Conservation (phyloP, 768 basidiomycete species). For the Agaricus sinodeliciosus region DNA sequence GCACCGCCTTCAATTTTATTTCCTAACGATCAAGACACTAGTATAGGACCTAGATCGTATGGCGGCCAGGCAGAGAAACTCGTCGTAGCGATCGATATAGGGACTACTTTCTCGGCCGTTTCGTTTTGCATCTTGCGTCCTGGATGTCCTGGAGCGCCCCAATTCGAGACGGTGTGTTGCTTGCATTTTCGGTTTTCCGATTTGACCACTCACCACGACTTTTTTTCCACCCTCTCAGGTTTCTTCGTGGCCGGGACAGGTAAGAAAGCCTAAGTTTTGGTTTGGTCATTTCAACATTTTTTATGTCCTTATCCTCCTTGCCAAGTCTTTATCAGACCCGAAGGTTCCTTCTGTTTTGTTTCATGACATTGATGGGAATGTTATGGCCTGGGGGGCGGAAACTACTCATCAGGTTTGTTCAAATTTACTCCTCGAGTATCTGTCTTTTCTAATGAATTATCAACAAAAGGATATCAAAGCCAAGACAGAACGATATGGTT, state of each 20-base stretch:
- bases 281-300: background rate
- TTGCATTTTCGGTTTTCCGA: background rate
- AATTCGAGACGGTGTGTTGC: background rate
- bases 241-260: constrained; percentile 2
- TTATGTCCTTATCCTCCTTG: background rate
- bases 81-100: background rate
- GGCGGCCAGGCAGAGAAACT: background rate
- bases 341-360: background rate
- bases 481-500: background rate
- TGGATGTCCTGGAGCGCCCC: background rate
- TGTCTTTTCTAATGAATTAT: background rate
- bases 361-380: background rate
- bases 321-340: background rate
- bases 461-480: background rate
- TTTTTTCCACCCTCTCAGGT: background rate
- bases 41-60: background rate
- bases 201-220: too few species aligned
- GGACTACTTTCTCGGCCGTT: background rate
- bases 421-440: background rate
- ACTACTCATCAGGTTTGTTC: background rate
- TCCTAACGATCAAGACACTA: background rate
- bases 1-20: background rate
- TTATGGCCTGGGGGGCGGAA: background rate
- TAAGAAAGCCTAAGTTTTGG: background rate
- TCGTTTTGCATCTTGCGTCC: background rate